Evolutionary conservation across 257 asterid species (phyloP), one percentile per base, ranked within the genome.

Genomic region (Haberlea rhodopensis): DNA sequence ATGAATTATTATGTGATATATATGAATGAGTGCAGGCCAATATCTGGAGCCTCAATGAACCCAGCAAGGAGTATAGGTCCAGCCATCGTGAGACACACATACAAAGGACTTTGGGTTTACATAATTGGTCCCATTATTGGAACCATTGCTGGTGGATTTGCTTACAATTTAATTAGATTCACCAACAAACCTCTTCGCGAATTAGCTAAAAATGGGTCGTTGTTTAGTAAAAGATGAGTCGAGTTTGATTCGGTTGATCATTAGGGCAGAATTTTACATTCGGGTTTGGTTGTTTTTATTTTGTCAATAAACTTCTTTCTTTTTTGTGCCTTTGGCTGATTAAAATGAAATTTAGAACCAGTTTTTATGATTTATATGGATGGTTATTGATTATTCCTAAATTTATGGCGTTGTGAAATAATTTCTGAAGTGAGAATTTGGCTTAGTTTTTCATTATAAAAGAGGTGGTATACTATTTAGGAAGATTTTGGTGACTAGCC

Each of bases 31-130:
- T 75, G 79, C 78, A 90, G 97, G 76, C 96, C 91, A 3, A 73
- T 86, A 40, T 88, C 97, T 5, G 97, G 97, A 27, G 96, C 95
- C 3, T 90, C 96, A 0, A 88, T 90, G 97, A 90, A 90, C 70
- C 97, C 96, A 26, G 96, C 97, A 13, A 76, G 96, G 76, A 91
- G 94, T 64, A 59, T 91, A 55, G 97, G 94, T 1, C 97, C 97
- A 18, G 97, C 95, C 55, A 16, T 88, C 2, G 90, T 86, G 55
- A 83, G 62, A 19, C 79, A 66, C 8, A 63, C 66, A 5, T 86
- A 57, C 49, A 77, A 65, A 70, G 89, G 85, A 9, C 52, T 88
- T 0, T 88, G 95, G 96, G 71, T 81, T 13, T 88, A 91, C 34
- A 25, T 86, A 7, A 1, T 81, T 8, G 98, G 96, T 16, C 96